Evolutionary conservation across 495 filamentous ascomycete species (phyloP), one percentile per base, ranked within the genome.

Genomic region (Darksidea phi): DNA sequence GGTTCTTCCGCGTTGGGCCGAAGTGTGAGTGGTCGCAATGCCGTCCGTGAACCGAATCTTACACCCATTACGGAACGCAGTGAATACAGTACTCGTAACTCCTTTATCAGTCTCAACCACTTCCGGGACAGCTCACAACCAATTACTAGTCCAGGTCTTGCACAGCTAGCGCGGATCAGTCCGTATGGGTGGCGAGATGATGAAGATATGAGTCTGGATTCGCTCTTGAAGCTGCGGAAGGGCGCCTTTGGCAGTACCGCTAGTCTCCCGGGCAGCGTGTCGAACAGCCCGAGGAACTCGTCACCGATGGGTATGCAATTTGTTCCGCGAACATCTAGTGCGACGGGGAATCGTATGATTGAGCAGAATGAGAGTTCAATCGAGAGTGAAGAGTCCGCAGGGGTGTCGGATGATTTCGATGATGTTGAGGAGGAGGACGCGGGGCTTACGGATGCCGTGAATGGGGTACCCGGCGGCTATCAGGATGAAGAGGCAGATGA

Each of bases 11-110:
- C 83, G 58, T 70, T 94, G 34, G 77, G 79, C 34, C 81, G 89
- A n/a, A 84, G 70, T 75, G 77, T 79, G 60, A 91, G 83, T 67
- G 88, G 86, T 37, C 82, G 88, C 2, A 81, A 85, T 34, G 86
- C 86, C 34, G 86, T 88, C 23, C 79, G 88, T 41, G 91, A 96
- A 59, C 94, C 95, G 1, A 95, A 91, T 67, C 76, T 98, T 26
- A 98, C 94, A 1, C 94, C 94, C 5, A 98, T 98, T 63, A 97
- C 92, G 0, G 94, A 98, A 73, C 84, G 93, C 2, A 95, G 89
- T 65, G 94, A 98, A 77, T 95, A 94, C 78, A 94, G 89, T 41
- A 96, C 94, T 49, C 84, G 95, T 50, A 97, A 97, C 70, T 93
- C 88, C 2, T 82, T 94, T 66, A 88, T 94, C 78, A 86, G 82